Conservation (phyloP, 2,329 filamentous ascomycete genomes). For the Aspergillus puulaauensis region DNA sequence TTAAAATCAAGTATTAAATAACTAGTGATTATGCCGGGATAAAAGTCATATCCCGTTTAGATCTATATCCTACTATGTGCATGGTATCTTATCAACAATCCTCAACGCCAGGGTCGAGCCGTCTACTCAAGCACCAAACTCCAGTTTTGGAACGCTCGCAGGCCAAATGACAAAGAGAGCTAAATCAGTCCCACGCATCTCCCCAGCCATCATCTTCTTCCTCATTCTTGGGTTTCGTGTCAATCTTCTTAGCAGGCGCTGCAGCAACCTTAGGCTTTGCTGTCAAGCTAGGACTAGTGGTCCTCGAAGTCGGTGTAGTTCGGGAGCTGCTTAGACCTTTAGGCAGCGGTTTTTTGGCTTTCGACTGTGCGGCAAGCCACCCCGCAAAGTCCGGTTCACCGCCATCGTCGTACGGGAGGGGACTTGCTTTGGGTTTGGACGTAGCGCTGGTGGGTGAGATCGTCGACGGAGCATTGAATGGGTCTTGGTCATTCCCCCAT, state of each 20-base stretch:
- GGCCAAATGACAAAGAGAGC: neutral
- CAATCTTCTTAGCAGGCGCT: constrained; percentile 63
- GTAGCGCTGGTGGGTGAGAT: constrained; percentile 20
- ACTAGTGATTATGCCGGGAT: neutral
- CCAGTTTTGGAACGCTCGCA: neutral
- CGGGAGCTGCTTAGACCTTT: constrained; percentile 74
- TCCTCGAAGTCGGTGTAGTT: constrained; percentile 37
- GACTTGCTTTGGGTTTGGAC: constrained; percentile 31
- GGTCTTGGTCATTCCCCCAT: constrained; percentile 47
- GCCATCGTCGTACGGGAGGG: constrained; percentile 71
- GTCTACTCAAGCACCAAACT: constrained; percentile 1
- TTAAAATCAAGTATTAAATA: neutral
- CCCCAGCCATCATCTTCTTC: constrained; percentile 49
- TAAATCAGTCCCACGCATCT: constrained; percentile 46
- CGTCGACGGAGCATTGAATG: constrained; percentile 34
- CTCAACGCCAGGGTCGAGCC: neutral
- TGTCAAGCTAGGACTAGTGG: constrained; percentile 36
- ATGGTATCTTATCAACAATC: constrained; percentile 8
- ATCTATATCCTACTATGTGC: constrained; percentile 2
- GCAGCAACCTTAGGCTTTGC: constrained; percentile 50
- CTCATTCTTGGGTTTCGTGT: constrained; percentile 58
- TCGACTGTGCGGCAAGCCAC: constrained; percentile 84
- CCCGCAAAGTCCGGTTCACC: constrained; percentile 94
- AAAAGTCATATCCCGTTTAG: neutral
- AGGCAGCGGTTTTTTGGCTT: constrained; percentile 74